Evolutionary conservation across 257 asterid species (phyloP), one percentile per base, ranked within the genome.

Genomic region (Plectranthus barbatus): DNA sequence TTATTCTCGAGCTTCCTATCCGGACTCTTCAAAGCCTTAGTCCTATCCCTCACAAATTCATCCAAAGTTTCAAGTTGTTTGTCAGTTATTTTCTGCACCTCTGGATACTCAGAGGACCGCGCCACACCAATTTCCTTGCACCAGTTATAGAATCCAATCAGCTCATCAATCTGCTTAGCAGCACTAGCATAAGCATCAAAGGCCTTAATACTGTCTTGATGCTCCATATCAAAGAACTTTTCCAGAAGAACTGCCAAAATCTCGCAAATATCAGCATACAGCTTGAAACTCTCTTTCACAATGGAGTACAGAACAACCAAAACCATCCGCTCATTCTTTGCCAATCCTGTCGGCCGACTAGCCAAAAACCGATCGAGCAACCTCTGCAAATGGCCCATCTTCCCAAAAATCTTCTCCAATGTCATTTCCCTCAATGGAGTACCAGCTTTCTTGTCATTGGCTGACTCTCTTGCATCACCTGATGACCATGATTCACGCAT

Each of bases 311-410:
- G 59, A 9, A 94, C 96, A 62, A 83, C 94, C 81, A 85, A 58
- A 54, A 88, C 62, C 96, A 88, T 88, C 57, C 94, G 77, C 76
- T 83, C 89, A 0, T 74, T 81, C 77, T 88, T 88, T 1, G 94
- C 91, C 70, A 83, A 42, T 14, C 94, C 94, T 0, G 87, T 81
- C 7, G 96, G 94, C 9, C 91, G 78, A 72, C 87, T 81, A 0
- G 91, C 80, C 80, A 85, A 76, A 59, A 88, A 78, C 37, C 91
- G 81, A 64, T 85, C 94, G 77, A 88, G 66, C 51, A 85, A 78
- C 81, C 91, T 80, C 85, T 88, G 96, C 71, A 88, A 66, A 77
- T 83, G 96, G 20, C 83, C 76, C 96, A 88, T 85, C 86, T 85
- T 88, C 56, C 86, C 91, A 1, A 88, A 74, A 52, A 88, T 64